A percentile compares a stretch with the other conserved stretches of the same genome.
These are phyloP conservation scores for Anisodus tanguticus DNA, from an alignment of 257 asterid genomes.

Conservation along the genomic window DNA sequence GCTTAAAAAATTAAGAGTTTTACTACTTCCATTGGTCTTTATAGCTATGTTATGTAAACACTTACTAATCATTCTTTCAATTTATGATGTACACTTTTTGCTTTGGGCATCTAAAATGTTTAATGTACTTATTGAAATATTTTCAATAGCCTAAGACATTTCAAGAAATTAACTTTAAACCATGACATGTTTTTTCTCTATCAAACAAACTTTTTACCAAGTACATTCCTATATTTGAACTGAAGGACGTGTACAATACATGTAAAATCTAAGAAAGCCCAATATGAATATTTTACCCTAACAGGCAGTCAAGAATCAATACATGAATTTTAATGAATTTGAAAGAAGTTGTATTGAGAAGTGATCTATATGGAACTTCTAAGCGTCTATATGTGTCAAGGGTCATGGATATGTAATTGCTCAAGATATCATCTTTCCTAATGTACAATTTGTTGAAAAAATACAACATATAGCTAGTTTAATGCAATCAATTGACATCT, in stretches of 20 bases:
- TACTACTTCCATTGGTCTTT: background rate
- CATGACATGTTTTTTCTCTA: background rate
- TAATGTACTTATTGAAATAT: background rate
- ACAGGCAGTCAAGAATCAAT: background rate
- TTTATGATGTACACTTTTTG: background rate
- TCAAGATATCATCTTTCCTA: background rate
- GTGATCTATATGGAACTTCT: background rate
- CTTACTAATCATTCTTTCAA: background rate
- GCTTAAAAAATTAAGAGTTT: background rate
- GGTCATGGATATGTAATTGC: background rate
- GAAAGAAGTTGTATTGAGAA: background rate
- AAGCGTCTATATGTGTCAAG: background rate
- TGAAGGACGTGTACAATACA: background rate
- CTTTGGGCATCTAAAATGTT: background rate
- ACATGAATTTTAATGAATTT: background rate
- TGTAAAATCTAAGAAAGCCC: background rate
- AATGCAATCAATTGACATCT: background rate
- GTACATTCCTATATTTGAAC: background rate
- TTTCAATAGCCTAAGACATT: background rate
- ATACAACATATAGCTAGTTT: background rate
- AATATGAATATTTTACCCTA: background rate
- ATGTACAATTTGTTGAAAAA: background rate
- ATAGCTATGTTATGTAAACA: background rate
- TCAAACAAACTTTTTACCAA: background rate
- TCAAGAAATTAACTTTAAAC: slow-evolving; percentile 1